Conservation (phyloP, 305 asterid genomes). For the Withania somnifera region DNA sequence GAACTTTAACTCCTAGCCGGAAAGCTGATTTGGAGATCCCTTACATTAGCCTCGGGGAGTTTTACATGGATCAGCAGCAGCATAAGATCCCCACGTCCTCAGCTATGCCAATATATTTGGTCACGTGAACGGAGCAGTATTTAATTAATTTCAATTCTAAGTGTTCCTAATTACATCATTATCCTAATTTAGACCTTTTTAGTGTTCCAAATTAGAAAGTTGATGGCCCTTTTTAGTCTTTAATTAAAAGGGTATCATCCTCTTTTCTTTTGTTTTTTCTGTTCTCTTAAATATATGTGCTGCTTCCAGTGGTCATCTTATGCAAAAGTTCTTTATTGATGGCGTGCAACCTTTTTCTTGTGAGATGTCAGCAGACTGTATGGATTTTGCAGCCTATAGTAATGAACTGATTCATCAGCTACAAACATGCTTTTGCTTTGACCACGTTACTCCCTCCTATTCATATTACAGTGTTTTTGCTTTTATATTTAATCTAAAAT, state of each 20-base stretch:
- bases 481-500: too few species aligned
- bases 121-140: constrained; percentile 30
- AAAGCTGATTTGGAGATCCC: constrained; percentile 44
- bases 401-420: not conserved
- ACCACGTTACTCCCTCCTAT: not conserved
- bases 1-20: constrained; percentile 10
- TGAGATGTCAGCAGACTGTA: not conserved
- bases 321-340: not conserved
- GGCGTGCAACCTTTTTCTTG: not conserved
- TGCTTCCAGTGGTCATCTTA: not conserved
- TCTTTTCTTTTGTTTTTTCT: not conserved
- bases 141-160: not conserved
- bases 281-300: not conserved
- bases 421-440: not conserved
- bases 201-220: not conserved
- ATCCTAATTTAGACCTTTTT: not conserved
- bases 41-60: constrained; percentile 56
- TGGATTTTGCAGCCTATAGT: not conserved
- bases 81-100: constrained; percentile 24
- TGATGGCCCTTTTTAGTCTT: not conserved
- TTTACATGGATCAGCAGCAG: constrained; percentile 34
- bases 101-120: constrained; percentile 66
- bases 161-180: not conserved
- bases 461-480: not conserved
- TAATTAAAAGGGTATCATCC: not conserved